phyloP scores from a whole-genome alignment of 495 filamentous ascomycete genomes.

The Tuber magnatum region DNA sequence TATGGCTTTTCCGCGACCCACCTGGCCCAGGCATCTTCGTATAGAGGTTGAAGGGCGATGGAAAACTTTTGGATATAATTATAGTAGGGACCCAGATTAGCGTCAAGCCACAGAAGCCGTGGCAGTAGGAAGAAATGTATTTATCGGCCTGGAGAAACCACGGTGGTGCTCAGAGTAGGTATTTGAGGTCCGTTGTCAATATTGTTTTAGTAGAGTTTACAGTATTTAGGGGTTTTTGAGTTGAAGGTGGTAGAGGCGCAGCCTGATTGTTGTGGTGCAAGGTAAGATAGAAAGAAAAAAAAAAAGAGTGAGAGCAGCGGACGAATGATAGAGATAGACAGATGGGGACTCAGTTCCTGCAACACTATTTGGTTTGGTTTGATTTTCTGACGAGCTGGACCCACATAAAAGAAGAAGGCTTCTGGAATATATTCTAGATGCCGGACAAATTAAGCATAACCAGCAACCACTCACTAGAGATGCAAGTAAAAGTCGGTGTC shows the following conservation, averaged over 20 bases:
- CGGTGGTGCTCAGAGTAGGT: conserved; percentile 28
- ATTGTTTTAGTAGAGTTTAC: conserved; percentile 30
- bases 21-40: conserved; percentile 34
- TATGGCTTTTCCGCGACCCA: conserved; percentile 58
- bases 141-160: conserved; percentile 21
- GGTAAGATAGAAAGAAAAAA: not conserved
- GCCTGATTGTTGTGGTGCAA: conserved; percentile 15
- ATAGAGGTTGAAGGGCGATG: conserved; percentile 15
- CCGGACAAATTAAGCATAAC: conserved; percentile 37
- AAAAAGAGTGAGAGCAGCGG: not conserved
- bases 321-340: not conserved
- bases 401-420: conserved; percentile 5
- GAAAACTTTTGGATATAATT: conserved; percentile 30
- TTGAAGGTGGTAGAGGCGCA: conserved; percentile 30
- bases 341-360: not conserved
- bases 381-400: not conserved
- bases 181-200: conserved; percentile 30
- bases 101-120: conserved; percentile 29
- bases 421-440: conserved; percentile 5
- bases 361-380: not conserved
- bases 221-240: conserved; percentile 10
- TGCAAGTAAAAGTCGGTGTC: conserved; percentile 29
- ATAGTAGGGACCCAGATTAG: conserved; percentile 15
- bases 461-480: conserved; percentile 27
- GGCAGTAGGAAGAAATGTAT: conserved; percentile 27